Evolutionary conservation across 371 early-diverging fungal genomes (phyloP).

Genomic region (Mortierella polycephala): DNA sequence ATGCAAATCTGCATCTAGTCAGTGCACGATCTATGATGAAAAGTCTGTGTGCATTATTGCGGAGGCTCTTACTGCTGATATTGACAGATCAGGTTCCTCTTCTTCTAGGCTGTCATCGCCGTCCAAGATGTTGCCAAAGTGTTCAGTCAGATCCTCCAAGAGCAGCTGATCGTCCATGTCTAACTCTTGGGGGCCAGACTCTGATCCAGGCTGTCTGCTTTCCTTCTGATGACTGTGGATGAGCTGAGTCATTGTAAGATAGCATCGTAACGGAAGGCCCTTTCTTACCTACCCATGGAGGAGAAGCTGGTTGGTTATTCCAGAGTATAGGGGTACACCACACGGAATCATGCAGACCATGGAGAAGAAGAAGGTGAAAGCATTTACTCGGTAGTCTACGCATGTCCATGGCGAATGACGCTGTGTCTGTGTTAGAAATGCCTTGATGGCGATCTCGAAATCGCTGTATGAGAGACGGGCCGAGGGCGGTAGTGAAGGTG

Average conservation of each 20-base stretch:
- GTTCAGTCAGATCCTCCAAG: conserved; percentile 25
- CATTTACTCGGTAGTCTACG: conserved; percentile 24
- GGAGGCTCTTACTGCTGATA: no score
- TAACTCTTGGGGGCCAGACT: neutral
- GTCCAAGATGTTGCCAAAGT: conserved; percentile 19
- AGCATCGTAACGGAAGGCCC: conserved; percentile 21
- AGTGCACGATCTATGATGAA: no score
- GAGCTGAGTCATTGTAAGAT: conserved; percentile 26
- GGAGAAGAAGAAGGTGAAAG: neutral
- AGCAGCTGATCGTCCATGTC: conserved; percentile 13
- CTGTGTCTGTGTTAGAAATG: conserved; percentile 30
- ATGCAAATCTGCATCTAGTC: neutral
- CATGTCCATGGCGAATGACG: conserved; percentile 35
- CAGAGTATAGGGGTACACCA: neutral
- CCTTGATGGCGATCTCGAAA: conserved; percentile 47
- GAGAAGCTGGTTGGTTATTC: neutral
- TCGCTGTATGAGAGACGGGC: conserved; percentile 38
- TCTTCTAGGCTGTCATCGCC: conserved; percentile 6
- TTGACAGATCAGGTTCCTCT: neutral
- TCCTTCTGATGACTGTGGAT: conserved; percentile 4
- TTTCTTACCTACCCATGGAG: conserved; percentile 6
- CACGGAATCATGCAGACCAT: neutral
- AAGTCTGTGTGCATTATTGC: no score
- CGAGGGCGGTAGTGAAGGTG: neutral
- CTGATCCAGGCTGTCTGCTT: neutral